Evolutionary conservation across 441 rosid genomes (phyloP).

Genomic region (Pelargonium myrrhifolium): DNA sequence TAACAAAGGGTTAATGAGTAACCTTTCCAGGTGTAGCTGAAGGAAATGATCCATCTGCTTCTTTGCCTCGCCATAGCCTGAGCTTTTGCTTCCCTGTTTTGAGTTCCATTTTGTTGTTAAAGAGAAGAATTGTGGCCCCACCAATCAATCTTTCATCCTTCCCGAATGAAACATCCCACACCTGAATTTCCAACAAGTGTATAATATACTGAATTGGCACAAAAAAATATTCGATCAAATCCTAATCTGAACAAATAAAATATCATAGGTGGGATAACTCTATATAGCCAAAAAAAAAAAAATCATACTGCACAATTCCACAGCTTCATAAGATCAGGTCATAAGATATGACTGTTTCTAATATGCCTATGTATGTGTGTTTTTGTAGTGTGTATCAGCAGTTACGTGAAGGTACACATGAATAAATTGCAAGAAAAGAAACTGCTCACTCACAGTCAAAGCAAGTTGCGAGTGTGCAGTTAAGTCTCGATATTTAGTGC

Average conservation of each 20-base stretch:
- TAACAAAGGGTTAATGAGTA: slow-evolving; percentile 16
- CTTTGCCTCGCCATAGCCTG: slow-evolving; percentile 84
- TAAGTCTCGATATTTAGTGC: slow-evolving; percentile 85
- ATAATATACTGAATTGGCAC: slow-evolving; percentile 10
- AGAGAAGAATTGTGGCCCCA: slow-evolving; percentile 83
- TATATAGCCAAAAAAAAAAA: neutral
- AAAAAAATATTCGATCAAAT: neutral
- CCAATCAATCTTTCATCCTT: slow-evolving; percentile 84
- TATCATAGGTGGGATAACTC: neutral
- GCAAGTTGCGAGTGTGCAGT: slow-evolving; percentile 83
- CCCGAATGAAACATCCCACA: slow-evolving; percentile 91
- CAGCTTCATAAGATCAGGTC: neutral
- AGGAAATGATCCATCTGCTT: slow-evolving; percentile 88
- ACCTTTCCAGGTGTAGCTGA: slow-evolving; percentile 97
- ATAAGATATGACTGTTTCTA: neutral
- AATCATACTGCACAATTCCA: neutral
- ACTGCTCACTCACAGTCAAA: slow-evolving; percentile 48
- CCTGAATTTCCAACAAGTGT: slow-evolving; percentile 35
- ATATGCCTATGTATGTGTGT: neutral
- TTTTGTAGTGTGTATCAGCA: neutral
- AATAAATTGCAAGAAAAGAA: slow-evolving; percentile 13
- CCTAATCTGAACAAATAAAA: neutral
- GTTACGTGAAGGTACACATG: slow-evolving; percentile 7
- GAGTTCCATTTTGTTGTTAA: slow-evolving; percentile 80
- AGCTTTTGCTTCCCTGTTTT: slow-evolving; percentile 96